phyloP scores from a whole-genome alignment of 768 basidiomycete genomes.

The Termitomyces sp. region DNA sequence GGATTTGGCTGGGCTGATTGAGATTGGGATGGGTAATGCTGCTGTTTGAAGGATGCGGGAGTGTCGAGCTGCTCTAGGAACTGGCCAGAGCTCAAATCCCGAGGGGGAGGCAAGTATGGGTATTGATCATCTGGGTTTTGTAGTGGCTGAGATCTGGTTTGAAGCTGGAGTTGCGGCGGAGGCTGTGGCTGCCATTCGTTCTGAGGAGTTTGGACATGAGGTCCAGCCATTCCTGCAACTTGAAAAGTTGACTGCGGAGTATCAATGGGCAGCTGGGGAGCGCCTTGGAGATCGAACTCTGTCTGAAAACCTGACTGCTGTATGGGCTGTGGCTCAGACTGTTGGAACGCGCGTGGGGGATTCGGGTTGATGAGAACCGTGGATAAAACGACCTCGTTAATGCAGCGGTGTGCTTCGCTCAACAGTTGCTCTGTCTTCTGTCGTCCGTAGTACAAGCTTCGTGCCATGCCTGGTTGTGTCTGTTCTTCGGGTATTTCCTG shows the following conservation, averaged over 20 bases:
- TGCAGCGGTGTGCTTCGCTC: constrained; percentile 55
- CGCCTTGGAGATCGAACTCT: not conserved
- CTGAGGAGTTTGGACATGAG: constrained; percentile 3
- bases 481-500: constrained; percentile 80
- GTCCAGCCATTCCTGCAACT: not conserved
- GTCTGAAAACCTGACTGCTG: not conserved
- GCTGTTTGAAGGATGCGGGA: constrained; percentile 11
- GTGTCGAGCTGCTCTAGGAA: constrained; percentile 24
- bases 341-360: constrained; percentile 1
- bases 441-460: constrained; percentile 70
- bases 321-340: not conserved
- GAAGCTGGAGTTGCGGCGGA: not conserved
- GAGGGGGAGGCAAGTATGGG: constrained; percentile 28
- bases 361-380: constrained; percentile 26
- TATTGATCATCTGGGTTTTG: not conserved
- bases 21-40: constrained; percentile 9
- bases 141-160: not conserved
- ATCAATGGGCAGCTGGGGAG: constrained; percentile 4
- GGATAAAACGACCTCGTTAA: constrained; percentile 50
- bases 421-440: constrained; percentile 58
- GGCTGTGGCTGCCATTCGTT: constrained; percentile 9
- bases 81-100: constrained; percentile 20
- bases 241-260: constrained; percentile 6
- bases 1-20: constrained; percentile 7
- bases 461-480: constrained; percentile 76